Conservation (phyloP, 345 rosid genomes). For the Turnera subulata region DNA sequence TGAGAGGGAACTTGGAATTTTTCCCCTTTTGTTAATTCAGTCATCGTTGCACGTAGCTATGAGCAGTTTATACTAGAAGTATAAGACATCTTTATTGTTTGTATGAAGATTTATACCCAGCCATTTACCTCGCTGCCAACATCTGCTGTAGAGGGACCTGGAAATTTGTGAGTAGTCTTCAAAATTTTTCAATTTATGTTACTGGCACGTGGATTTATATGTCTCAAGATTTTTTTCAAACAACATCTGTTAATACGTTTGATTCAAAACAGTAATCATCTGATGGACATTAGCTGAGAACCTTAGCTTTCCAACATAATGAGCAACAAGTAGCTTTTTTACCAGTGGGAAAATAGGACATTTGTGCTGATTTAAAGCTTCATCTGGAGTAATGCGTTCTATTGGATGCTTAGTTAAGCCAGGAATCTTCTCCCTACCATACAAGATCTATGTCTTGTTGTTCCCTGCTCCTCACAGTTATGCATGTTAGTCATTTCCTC, state of each 20-base stretch:
- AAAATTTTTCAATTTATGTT: background rate
- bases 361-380: too few relatives aligned
- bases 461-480: too few relatives aligned
- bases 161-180: constrained; percentile 60
- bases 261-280: constrained; percentile 7
- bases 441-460: too few relatives aligned
- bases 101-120: constrained; percentile 52
- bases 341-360: too few relatives aligned
- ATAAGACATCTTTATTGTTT: constrained; percentile 2
- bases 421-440: too few relatives aligned
- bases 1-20: too few relatives aligned
- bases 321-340: too few relatives aligned
- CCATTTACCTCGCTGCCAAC: constrained; percentile 68
- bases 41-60: background rate
- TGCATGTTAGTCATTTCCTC: too few relatives aligned
- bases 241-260: background rate
- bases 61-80: background rate
- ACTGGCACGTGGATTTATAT: background rate
- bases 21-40: background rate
- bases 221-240: background rate
- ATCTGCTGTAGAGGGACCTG: constrained; percentile 74
- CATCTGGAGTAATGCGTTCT: too few relatives aligned
- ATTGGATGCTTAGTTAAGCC: too few relatives aligned
- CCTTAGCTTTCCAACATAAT: too few relatives aligned
- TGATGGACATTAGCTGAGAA: too few relatives aligned